phyloP scores from a whole-genome alignment of 2,329 filamentous ascomycete genomes.

The Zasmidium cellare region DNA sequence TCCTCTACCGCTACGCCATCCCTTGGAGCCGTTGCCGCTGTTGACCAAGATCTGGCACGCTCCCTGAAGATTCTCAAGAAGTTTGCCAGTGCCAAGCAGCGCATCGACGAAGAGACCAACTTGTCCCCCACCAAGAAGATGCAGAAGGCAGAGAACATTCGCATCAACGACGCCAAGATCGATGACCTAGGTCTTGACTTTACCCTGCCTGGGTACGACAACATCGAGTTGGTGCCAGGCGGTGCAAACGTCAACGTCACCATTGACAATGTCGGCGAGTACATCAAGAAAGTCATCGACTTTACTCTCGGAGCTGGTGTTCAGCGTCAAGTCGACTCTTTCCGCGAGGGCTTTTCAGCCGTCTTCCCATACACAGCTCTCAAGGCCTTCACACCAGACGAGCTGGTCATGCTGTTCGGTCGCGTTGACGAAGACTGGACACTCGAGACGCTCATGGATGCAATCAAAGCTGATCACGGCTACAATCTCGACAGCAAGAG shows the following conservation, averaged over 20 bases:
- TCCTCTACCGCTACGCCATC: conserved; percentile 72
- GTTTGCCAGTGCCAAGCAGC: conserved; percentile 79
- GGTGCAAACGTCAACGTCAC: conserved; percentile 76
- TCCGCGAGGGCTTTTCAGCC: conserved; percentile 86
- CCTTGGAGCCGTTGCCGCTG: conserved; percentile 82
- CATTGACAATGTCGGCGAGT: conserved; percentile 86
- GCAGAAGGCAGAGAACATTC: conserved; percentile 66
- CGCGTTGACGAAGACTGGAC: conserved; percentile 95
- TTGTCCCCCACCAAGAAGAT: conserved; percentile 71
- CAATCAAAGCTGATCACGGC: conserved; percentile 96
- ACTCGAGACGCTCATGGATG: conserved; percentile 95
- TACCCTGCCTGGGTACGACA: conserved; percentile 85
- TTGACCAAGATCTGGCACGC: conserved; percentile 81
- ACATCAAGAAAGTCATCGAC: conserved; percentile 87
- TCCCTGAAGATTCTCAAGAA: conserved; percentile 86
- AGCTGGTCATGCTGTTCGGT: conserved; percentile 92
- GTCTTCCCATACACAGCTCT: conserved; percentile 95
- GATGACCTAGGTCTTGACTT: conserved; percentile 93
- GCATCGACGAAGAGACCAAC: conserved; percentile 69
- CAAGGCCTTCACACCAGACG: conserved; percentile 90
- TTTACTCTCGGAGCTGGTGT: conserved; percentile 89
- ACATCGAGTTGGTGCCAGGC: conserved; percentile 76
- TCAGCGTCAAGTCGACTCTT: conserved; percentile 84
- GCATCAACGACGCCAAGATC: conserved; percentile 72
- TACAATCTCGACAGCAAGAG: conserved; percentile 98